These are phyloP conservation scores for Mortierella sp. DNA, from an alignment of 371 early-diverging fungal genomes.

Conservation along the genomic window DNA sequence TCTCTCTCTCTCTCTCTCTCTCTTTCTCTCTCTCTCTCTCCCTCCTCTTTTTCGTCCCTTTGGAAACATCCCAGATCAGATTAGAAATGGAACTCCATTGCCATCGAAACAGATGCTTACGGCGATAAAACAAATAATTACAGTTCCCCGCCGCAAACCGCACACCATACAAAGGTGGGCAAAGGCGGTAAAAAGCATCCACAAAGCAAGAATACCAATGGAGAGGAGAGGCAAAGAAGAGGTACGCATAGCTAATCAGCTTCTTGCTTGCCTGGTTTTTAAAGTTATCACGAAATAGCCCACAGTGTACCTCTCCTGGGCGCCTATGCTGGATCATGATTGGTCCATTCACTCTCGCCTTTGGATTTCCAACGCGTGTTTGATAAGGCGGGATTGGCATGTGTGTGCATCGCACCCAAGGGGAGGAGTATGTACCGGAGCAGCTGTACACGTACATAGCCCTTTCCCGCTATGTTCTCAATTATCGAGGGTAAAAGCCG, in stretches of 20 bases:
- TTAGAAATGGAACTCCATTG: not conserved
- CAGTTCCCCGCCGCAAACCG: not conserved
- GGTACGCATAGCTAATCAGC: constrained; percentile 8
- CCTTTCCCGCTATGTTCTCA: not conserved
- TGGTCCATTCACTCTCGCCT: not conserved
- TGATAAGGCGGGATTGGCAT: not conserved
- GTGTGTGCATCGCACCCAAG: not conserved
- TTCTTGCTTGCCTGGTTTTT: not conserved
- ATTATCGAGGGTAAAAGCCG: not conserved
- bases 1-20: too few relatives aligned
- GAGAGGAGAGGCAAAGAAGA: not conserved
- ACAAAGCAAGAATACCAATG: not conserved
- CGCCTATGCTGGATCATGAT: not conserved
- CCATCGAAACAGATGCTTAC: not conserved
- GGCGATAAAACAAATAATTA: not conserved
- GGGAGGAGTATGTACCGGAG: too few relatives aligned
- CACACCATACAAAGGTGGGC: not conserved
- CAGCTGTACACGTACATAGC: not conserved
- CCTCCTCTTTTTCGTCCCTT: not conserved
- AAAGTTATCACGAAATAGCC: not conserved
- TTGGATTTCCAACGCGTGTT: not conserved
- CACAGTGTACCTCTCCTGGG: not conserved
- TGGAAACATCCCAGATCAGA: not conserved
- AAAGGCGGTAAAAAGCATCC: not conserved
- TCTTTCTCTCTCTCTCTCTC: too few relatives aligned